Evolutionary conservation across 345 rosid genomes (phyloP).

Genomic region (Luvunga scandens): DNA sequence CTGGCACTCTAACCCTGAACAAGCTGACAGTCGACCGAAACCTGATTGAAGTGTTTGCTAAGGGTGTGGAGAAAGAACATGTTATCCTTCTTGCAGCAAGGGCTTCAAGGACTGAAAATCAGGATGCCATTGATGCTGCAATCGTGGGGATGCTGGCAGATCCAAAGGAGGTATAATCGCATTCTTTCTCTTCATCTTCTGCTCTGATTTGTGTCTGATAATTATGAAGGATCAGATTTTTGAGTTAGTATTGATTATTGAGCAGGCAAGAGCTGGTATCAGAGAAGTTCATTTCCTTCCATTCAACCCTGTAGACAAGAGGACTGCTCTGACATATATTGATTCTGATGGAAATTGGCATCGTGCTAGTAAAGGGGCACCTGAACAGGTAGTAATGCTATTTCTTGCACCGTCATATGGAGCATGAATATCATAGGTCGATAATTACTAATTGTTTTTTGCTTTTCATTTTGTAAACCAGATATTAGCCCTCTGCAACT

Average conservation of each 20-base stretch:
- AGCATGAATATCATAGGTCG: neutral
- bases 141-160: slow-evolving; percentile 96
- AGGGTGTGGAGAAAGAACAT: slow-evolving; percentile 70
- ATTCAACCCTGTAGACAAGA: slow-evolving; percentile 88
- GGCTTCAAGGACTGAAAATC: slow-evolving; percentile 86
- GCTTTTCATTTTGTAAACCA: slow-evolving; percentile 23
- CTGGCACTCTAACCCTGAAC: slow-evolving; percentile 83
- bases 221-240: neutral
- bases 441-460: neutral
- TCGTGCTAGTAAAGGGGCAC: slow-evolving; percentile 91
- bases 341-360: slow-evolving; percentile 77
- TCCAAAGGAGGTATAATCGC: slow-evolving; percentile 71
- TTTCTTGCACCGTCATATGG: neutral
- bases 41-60: slow-evolving; percentile 67
- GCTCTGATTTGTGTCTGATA: slow-evolving; percentile 3
- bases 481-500: slow-evolving; percentile 71
- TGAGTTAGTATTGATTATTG: neutral
- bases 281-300: slow-evolving; percentile 82
- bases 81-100: slow-evolving; percentile 82
- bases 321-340: slow-evolving; percentile 85
- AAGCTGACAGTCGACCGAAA: slow-evolving; percentile 74
- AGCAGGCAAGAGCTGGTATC: slow-evolving; percentile 78
- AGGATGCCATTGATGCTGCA: slow-evolving; percentile 90
- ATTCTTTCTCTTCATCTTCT: neutral
- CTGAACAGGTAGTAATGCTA: slow-evolving; percentile 62